Evolutionary conservation across 225 moss, liverwort and hornwort genomes (phyloP), one percentile per base, ranked within the genome.

Genomic region (Marchantia paleacea): DNA sequence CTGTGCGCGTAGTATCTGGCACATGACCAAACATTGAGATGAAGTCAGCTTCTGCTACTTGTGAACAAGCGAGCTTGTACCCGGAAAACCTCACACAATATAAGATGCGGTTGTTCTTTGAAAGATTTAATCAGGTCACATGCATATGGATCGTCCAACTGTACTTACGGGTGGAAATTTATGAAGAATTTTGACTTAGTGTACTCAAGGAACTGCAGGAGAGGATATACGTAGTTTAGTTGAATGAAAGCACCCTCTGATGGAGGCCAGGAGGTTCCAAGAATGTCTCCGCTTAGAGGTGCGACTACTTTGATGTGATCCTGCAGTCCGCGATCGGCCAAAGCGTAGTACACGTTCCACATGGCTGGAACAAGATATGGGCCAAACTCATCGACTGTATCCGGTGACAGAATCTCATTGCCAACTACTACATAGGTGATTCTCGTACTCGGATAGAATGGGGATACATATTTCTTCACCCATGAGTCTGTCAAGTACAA

Each of bases 1-100:
- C 80, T 72, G 65, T 80, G 64, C 52, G 80, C 80, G 49, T 80
- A 69, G 52, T 80, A 83, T 7, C 80, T 83, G 79, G 20, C 25
- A 58, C 58, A 20, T 48, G 57, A 15, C 22, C 48, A 73, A 73
- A 13, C 15, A 58, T 0, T 8, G 2, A 13, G 15, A 13, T 58
- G 15, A 58, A 20, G 57, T 58, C 57, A 58, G 20, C 15, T 13
- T 58, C 57, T 58, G 57, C 57, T 13, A 13, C 20, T 20, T 58
- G 20, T 18, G 18, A 53, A 68, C 52, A 31, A 18, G 20, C 13
- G 39, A 39, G 24, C 55, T 70, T 48, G 57, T 30, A 55, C 70
- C 54, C 53, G 3, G 48, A 48, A 57, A 55, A 47, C 30, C 5
- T 70, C 68, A 25, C 3, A 26, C 47, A 68, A 58, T 19, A 73